Conservation (phyloP, 225 moss, liverwort and hornwort species). For the Antitrichia curtipendula region DNA sequence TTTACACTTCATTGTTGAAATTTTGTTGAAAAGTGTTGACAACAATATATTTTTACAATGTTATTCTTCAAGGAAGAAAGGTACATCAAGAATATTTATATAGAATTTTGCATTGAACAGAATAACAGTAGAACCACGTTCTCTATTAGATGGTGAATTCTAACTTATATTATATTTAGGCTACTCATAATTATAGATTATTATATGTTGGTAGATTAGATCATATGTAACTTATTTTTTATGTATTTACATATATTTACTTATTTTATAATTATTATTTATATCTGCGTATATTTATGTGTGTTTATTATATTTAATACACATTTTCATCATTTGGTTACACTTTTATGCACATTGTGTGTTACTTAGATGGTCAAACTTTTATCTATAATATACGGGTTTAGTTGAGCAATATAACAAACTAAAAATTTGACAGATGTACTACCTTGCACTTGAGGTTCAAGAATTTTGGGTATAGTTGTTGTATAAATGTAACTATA, state of each 20-base stretch:
- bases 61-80: not conserved
- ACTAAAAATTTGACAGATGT: not conserved
- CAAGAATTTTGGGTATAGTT: not conserved
- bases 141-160: not conserved
- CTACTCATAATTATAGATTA: not conserved
- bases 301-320: not conserved
- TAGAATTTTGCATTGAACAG: not conserved
- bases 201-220: not conserved
- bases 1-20: not conserved
- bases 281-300: fast-evolving
- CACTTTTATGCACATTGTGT: not conserved
- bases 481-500: not conserved
- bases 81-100: not conserved
- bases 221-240: too few species aligned
- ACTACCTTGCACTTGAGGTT: not conserved
- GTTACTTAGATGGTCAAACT: not conserved
- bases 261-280: not conserved
- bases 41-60: not conserved
- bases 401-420: not conserved
- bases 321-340: not conserved
- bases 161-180: not conserved
- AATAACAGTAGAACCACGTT: not conserved
- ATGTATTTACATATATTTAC: fast-evolving
- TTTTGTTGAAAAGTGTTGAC: not conserved
- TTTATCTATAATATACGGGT: not conserved